Conservation (phyloP, 2,329 filamentous ascomycete genomes). For the Sclerotinia glacialis region DNA sequence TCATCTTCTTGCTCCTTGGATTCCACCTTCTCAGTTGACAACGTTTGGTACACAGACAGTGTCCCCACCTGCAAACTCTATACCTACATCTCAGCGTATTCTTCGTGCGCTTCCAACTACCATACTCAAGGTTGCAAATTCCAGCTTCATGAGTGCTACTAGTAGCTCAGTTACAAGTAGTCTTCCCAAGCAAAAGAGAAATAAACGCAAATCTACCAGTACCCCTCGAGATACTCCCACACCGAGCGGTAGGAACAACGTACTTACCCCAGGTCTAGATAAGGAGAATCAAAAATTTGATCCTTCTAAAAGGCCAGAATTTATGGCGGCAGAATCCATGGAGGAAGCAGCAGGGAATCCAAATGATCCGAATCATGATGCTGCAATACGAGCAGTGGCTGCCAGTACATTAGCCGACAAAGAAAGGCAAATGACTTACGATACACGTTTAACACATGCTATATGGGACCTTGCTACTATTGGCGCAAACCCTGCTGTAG, state of each 20-base stretch:
- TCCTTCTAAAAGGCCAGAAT: constrained; percentile 35
- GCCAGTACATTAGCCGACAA: constrained; percentile 63
- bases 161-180: constrained; percentile 81
- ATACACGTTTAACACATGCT: constrained; percentile 80
- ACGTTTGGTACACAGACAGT: constrained; percentile 70
- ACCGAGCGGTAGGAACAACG: constrained; percentile 38
- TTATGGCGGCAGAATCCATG: constrained; percentile 32
- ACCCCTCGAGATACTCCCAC: constrained; percentile 39
- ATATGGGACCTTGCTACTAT: constrained; percentile 94
- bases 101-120: constrained; percentile 86
- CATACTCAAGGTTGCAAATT: constrained; percentile 90
- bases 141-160: constrained; percentile 89
- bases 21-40: constrained; percentile 90
- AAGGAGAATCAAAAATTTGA: constrained; percentile 38
- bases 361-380: constrained; percentile 37
- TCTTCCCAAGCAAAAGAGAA: constrained; percentile 62
- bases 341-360: constrained; percentile 34
- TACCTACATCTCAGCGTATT: constrained; percentile 89
- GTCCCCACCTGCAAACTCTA: constrained; percentile 74
- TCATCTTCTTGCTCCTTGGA: constrained; percentile 93
- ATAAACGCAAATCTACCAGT: constrained; percentile 56
- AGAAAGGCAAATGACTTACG: constrained; percentile 73
- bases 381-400: constrained; percentile 47
- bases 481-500: constrained; percentile 89
- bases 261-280: constrained; percentile 40